These are phyloP conservation scores for Neofusicoccum ribis DNA, from an alignment of 2,329 filamentous ascomycete species.

Conservation along the genomic window DNA sequence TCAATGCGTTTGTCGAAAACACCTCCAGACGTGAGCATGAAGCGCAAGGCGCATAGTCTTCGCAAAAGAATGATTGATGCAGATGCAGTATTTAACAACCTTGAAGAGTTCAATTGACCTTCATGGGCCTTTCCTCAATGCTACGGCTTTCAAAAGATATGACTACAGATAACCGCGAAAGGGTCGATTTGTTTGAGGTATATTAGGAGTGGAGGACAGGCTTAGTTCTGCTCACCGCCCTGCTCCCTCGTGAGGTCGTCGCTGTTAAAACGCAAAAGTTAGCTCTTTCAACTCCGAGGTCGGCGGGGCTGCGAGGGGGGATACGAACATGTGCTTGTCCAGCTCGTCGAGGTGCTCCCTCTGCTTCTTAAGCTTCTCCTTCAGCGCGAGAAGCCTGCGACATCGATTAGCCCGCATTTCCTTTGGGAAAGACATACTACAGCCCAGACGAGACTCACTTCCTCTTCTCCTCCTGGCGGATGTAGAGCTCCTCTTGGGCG, in stretches of 20 bases:
- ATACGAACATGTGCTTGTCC: constrained; percentile 77
- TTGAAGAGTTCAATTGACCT: background rate
- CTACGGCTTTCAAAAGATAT: background rate
- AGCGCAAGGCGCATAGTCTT: background rate
- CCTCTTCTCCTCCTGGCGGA: constrained; percentile 83
- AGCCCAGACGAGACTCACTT: constrained; percentile 55
- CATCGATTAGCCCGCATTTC: background rate
- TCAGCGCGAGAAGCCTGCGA: constrained; percentile 66
- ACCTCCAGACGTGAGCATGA: no score
- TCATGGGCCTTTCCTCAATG: background rate
- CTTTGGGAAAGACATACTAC: background rate
- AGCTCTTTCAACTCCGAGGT: constrained; percentile 17
- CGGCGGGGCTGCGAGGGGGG: constrained; percentile 1
- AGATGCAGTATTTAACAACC: background rate
- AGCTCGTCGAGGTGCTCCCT: constrained; percentile 81
- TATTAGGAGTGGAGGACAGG: background rate
- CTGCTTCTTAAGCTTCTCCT: constrained; percentile 70
- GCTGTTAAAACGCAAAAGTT: constrained; percentile 47
- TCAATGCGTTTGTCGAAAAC: no score
- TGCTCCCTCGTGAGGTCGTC: constrained; percentile 74
- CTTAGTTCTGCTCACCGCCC: constrained; percentile 57
- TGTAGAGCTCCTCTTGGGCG: constrained; percentile 80
- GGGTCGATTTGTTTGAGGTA: background rate
- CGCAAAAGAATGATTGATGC: background rate
- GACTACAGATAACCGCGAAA: background rate